phyloP scores from a whole-genome alignment of 495 filamentous ascomycete species.

The Aspergillus bridgeri region DNA sequence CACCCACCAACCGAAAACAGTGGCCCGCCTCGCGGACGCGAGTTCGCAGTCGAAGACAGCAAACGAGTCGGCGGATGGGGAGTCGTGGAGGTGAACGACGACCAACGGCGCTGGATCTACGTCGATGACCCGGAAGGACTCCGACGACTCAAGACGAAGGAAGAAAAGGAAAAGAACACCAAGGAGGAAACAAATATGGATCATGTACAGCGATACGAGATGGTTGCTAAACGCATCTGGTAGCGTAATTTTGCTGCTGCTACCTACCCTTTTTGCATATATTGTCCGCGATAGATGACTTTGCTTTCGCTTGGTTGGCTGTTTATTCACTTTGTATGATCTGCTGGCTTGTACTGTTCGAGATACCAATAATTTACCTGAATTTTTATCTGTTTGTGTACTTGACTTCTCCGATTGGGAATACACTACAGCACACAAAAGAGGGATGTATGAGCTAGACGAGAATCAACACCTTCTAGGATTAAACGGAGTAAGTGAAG shows the following conservation, averaged over 20 bases:
- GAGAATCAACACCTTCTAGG: no score
- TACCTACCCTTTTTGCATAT: neutral
- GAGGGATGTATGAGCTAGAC: no score
- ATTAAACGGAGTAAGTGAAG: no score
- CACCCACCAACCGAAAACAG: neutral
- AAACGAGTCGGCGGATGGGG: constrained; percentile 78
- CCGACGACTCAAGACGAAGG: constrained; percentile 64
- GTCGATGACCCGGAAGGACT: constrained; percentile 74
- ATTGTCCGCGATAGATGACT: neutral
- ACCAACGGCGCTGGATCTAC: constrained; percentile 83
- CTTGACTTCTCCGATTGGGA: neutral
- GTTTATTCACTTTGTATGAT: neutral
- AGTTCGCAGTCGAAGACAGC: constrained; percentile 62
- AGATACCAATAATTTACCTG: neutral
- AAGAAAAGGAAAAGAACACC: constrained; percentile 57
- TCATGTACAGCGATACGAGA: constrained; percentile 77
- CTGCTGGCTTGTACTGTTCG: neutral
- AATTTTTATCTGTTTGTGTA: neutral
- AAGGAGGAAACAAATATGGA: constrained; percentile 56
- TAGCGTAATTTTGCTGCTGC: constrained; percentile 27
- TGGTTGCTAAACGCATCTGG: constrained; percentile 95
- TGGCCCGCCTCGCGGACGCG: constrained; percentile 25
- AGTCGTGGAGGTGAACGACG: constrained; percentile 82
- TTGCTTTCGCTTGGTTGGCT: neutral
- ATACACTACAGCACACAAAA: no score